phyloP scores from a whole-genome alignment of 106 monocot genomes.

The Apostasia ramifera region DNA sequence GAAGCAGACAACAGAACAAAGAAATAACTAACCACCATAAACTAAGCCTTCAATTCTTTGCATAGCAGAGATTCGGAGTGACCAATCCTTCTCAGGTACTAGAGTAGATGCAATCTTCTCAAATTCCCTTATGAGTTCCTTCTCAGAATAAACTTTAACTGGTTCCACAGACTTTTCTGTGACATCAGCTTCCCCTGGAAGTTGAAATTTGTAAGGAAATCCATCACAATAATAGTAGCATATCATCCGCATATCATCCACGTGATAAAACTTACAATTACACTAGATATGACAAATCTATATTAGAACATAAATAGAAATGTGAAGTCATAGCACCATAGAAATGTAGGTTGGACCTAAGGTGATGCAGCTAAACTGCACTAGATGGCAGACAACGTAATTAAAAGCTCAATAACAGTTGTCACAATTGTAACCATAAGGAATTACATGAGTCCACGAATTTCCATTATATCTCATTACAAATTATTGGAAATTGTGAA shows the following conservation, averaged over 20 bases:
- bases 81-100: conserved; percentile 99
- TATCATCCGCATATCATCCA: neutral
- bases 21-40: conserved; percentile 61
- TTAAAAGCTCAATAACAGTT: no score
- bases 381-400: no score
- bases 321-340: no score
- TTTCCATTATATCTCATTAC: no score
- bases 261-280: no score
- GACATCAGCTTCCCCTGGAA: conserved; percentile 69
- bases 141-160: conserved; percentile 93
- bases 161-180: conserved; percentile 88
- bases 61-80: conserved; percentile 85
- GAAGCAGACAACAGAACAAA: conserved; percentile 2
- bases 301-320: no score
- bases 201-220: neutral
- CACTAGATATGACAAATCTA: no score
- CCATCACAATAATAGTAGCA: neutral
- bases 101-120: conserved; percentile 88
- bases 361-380: no score
- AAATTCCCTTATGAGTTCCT: conserved; percentile 80
- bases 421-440: no score
- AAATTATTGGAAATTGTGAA: no score
- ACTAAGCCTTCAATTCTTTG: conserved; percentile 96
- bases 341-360: no score
- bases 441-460: no score